These are phyloP conservation scores for Ogataea polymorpha DNA, from an alignment of 805 yeast genomes.

Conservation along the genomic window DNA sequence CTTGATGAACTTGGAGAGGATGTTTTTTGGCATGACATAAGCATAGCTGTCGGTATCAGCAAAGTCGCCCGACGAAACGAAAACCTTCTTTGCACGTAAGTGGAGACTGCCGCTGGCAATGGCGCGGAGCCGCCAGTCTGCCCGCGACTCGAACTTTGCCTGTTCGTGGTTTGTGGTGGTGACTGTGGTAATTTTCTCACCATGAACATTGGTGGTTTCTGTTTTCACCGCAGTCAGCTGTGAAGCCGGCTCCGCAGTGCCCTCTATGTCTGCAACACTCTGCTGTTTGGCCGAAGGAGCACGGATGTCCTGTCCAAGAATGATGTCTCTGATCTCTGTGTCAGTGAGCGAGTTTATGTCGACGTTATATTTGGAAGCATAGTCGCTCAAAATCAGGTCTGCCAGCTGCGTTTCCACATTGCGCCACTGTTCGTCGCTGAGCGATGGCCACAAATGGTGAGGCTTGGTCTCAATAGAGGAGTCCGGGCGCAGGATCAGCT, in stretches of 20 bases:
- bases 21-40: slow-evolving; percentile 77
- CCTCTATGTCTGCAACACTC: slow-evolving; percentile 73
- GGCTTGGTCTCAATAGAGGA: slow-evolving; percentile 62
- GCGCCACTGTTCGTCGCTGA: slow-evolving; percentile 87
- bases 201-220: slow-evolving; percentile 85
- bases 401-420: slow-evolving; percentile 83
- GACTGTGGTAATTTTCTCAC: slow-evolving; percentile 92
- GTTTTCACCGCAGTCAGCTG: slow-evolving; percentile 77
- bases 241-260: slow-evolving; percentile 37
- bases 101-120: slow-evolving; percentile 72
- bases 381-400: slow-evolving; percentile 82
- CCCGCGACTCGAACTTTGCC: slow-evolving; percentile 72
- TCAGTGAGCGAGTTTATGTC: slow-evolving; percentile 86
- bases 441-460: slow-evolving; percentile 92
- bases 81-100: slow-evolving; percentile 71
- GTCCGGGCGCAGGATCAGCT: slow-evolving; percentile 73
- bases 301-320: slow-evolving; percentile 87
- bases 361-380: slow-evolving; percentile 80
- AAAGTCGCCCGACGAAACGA: slow-evolving; percentile 63
- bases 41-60: slow-evolving; percentile 54
- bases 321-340: slow-evolving; percentile 88
- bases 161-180: slow-evolving; percentile 90
- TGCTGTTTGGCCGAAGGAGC: slow-evolving; percentile 89
- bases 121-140: slow-evolving; percentile 90
- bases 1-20: slow-evolving; percentile 72